Base-by-base conservation (phyloP, 495 filamentous ascomycete genomes). In the Aspergillus indologenus region DNA sequence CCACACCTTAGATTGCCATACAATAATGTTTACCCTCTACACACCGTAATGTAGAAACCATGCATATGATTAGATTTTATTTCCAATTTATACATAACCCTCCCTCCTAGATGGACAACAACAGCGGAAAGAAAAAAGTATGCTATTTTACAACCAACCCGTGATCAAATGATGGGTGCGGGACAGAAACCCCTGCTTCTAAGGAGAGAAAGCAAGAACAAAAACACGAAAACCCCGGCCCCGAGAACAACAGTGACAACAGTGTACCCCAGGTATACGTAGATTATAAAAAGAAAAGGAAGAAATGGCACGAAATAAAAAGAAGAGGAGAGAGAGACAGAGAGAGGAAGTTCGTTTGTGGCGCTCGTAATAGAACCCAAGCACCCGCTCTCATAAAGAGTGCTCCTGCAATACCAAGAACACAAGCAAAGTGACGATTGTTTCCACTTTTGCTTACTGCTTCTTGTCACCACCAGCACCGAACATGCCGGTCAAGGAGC, bases 401-500 rank as follows among this genome's bases (percentile, higher is more conserved):
- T n/a, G n/a, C n/a, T n/a, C n/a, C n/a, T n/a, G n/a, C n/a, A n/a
- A n/a, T n/a, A n/a, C n/a, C n/a, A n/a, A n/a, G n/a, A n/a, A n/a
- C n/a, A n/a, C n/a, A n/a, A n/a, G n/a, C n/a, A n/a, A n/a, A n/a
- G n/a, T n/a, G n/a, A n/a, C n/a, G n/a, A n/a, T n/a, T n/a, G n/a
- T n/a, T n/a, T n/a, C n/a, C n/a, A n/a, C n/a, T n/a, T n/a, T n/a
- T n/a, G n/a, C n/a, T 63, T 73, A 72, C 60, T 76, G 50, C 64
- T 74, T 68, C 49, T 69, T 70, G 49, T 26, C 22, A 5, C 67
- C 66, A 43, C 67, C 66, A 43, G 60, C 64, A 53, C 81, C 80
- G 64, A 87, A 83, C 68, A 81, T 77, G 54, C 81, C 75, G 24
- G 80, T 81, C 63, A 87, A 78, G 29, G 83, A 82, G 59, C 76